Base-by-base conservation (phyloP, 164 flowering plant genomes). In the Vitis rotundifolia region DNA sequence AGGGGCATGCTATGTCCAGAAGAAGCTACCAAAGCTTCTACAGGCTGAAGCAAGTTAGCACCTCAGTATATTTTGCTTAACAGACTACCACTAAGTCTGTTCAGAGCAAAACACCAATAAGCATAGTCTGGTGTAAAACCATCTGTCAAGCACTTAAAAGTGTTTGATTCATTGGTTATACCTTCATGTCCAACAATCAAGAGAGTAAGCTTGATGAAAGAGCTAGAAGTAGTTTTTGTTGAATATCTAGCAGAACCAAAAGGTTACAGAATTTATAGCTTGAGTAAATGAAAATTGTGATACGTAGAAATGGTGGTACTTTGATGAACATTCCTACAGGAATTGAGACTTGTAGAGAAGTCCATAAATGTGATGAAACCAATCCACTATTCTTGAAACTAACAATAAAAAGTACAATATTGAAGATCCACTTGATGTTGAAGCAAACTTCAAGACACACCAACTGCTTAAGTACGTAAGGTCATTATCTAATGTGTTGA, bases 121-220 rank as follows among this genome's bases (percentile, higher is more conserved):
- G 71, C 64, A 2, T 59, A 5, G 71, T 10, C 19, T 59, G 64
- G 57, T 0, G 1, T 12, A 1, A 68, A 59, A 49, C 64, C 18
- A 1, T 48, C 63, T 14, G 48, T 22, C 5, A 59, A 59, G 14
- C 48, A 49, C 11, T 12, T 66, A 12, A 66, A n/a, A 49, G 48
- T 66, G 11, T 68, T 68, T 59, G 71, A 64, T 0, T 68, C 18
- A 11, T 9, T 68, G 1, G 64, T 14, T n/a, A n/a, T 68, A 59
- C 18, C 1, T 28, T 12, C 47, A 19, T 49, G n/a, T 59, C 63
- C 19, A 3, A 5, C 1, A 3, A 22, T 26, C 2, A 68, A 68
- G 11, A 59, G 71, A 19, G 19, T 11, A 68, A 59, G 9, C 29
- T 68, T 3, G 64, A 59, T 48, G 22, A 68, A n/a, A 68, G 49